A percentile compares a stretch with the other conserved stretches of the same genome.
Evolutionary conservation across 441 rosid genomes (phyloP).

Genomic region (Flueggea neowawraea): DNA sequence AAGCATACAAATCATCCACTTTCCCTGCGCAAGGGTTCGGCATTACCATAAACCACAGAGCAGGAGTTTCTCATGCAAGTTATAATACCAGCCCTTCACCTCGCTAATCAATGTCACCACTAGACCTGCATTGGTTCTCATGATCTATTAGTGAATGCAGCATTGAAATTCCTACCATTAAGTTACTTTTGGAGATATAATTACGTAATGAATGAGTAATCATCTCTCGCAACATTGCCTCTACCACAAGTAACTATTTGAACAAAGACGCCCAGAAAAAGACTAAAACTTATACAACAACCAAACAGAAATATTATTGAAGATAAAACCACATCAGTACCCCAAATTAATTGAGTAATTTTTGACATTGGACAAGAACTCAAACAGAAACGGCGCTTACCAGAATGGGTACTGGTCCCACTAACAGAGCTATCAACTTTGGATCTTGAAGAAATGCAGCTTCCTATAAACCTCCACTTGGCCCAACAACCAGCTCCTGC

Average conservation of each 20-base stretch:
- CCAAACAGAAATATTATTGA: background rate
- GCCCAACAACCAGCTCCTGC: constrained; percentile 74
- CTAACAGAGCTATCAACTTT: constrained; percentile 87
- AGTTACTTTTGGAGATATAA: background rate
- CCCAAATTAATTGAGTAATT: constrained; percentile 1
- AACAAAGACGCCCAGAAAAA: background rate
- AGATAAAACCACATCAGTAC: background rate
- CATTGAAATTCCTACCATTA: background rate
- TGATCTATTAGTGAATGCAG: no score
- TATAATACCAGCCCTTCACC: no score
- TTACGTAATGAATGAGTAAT: background rate
- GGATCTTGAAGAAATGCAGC: constrained; percentile 92
- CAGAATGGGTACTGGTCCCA: constrained; percentile 57
- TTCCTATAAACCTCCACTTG: constrained; percentile 64
- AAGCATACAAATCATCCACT: no score
- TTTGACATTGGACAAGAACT: background rate
- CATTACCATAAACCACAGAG: no score
- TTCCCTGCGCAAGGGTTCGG: no score
- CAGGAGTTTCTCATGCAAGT: no score
- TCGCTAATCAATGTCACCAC: no score
- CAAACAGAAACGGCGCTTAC: constrained; percentile 32
- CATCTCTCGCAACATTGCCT: background rate
- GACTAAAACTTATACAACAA: background rate
- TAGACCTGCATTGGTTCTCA: no score
- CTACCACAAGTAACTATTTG: background rate